Evolutionary conservation across 2,329 filamentous ascomycete species (phyloP), one percentile per base, ranked within the genome.

Genomic region (Colletotrichum phormii): DNA sequence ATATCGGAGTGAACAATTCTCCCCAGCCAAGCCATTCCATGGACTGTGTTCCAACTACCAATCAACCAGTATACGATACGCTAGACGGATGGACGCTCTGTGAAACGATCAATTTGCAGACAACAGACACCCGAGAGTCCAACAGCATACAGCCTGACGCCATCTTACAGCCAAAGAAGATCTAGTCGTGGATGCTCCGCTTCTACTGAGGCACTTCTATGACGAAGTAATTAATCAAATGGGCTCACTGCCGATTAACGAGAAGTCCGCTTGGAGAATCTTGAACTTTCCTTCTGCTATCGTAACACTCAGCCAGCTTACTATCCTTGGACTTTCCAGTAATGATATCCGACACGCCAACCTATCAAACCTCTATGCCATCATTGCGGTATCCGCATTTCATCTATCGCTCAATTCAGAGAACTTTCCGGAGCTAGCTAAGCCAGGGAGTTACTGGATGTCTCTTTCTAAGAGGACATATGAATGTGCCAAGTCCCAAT

Each of bases 191-290:
- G 51, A 68, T 13, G 59, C 66, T 18, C 66, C 59, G 29, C n/a
- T 26, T 7, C 49, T 68, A 4, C 51, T 68, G 6, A 63, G 58
- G 6, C 66, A 63, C 24, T 68, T 68, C n/a, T 33, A 68, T 11
- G 59, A 68, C 18, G 51, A 64, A n/a, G 59, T 64, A 3, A 68
- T 68, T 18, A 63, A 57, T 11, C 59, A 68, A 22, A 68, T 68
- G 49, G 59, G 66, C 5, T 68, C 66, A 5, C 13, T 49, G 3
- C 66, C 59, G 3, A 63, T 68, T 26, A 57, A 64, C 33, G 66
- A 68, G 33, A 67, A 68, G 26, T 64, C 66, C 5, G 51, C 49
- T 5, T 63, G 51, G 66, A 63, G 59, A 11, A 64, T 68, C n/a
- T 53, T 68, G 35, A 68, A 63, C 12, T 15, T 49, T 26, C 59